Conservation (phyloP, 371 early-diverging fungal species). For the Syncephalastrum racemosum region DNA sequence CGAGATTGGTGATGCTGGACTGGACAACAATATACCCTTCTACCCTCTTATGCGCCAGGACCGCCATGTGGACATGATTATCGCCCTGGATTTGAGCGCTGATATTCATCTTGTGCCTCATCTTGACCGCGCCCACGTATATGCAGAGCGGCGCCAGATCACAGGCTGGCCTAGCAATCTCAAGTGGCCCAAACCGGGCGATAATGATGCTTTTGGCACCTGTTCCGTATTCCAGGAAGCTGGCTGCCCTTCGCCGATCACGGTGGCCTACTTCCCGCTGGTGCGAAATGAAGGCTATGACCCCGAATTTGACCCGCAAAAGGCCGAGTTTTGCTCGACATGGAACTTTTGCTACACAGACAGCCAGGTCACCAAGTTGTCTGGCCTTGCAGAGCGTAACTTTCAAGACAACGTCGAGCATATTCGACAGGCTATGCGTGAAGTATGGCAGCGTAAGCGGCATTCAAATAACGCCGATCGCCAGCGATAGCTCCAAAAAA, state of each 20-base stretch:
- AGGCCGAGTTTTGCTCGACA: slow-evolving; percentile 60
- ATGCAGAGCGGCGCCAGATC: slow-evolving; percentile 47
- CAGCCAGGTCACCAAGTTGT: slow-evolving; percentile 56
- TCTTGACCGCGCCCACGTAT: slow-evolving; percentile 63
- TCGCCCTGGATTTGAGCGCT: slow-evolving; percentile 67
- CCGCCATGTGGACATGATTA: slow-evolving; percentile 63
- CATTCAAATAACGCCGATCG: no score
- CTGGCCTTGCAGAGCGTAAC: slow-evolving; percentile 50
- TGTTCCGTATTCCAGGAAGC: slow-evolving; percentile 30
- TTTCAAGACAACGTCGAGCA: slow-evolving; percentile 45
- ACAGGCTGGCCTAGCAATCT: slow-evolving; percentile 47
- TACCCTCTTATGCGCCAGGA: slow-evolving; percentile 66
- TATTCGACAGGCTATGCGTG: slow-evolving; percentile 33
- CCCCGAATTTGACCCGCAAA: slow-evolving; percentile 58
- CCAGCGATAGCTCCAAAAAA: no score
- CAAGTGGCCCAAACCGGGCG: slow-evolving; percentile 27
- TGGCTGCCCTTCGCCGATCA: slow-evolving; percentile 31
- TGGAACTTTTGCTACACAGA: slow-evolving; percentile 64
- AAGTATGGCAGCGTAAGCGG: slow-evolving; percentile 50
- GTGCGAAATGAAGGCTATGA: slow-evolving; percentile 51
- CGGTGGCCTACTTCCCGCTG: slow-evolving; percentile 60
- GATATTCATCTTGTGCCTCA: slow-evolving; percentile 65
- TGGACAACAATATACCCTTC: slow-evolving; percentile 75
- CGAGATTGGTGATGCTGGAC: slow-evolving; percentile 71
- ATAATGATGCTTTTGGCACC: slow-evolving; percentile 6